phyloP scores from a whole-genome alignment of 2,329 filamentous ascomycete genomes.

The Talaromyces sp. region DNA sequence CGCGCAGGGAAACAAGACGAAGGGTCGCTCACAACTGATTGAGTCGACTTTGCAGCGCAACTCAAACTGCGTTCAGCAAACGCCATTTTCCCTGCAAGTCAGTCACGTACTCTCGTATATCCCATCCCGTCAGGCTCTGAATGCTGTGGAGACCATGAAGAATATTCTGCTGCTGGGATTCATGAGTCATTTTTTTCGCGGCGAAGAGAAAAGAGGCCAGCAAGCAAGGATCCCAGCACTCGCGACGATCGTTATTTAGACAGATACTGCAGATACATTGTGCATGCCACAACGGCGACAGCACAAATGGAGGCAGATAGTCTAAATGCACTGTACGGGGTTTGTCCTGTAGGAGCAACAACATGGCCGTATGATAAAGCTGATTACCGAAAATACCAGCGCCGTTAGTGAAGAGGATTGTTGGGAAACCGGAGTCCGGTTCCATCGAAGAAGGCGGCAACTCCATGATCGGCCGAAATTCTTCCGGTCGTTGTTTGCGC shows the following conservation, averaged over 20 bases:
- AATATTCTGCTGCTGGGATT: conserved; percentile 46
- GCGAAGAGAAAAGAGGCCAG: conserved; percentile 47
- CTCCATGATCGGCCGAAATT: not conserved
- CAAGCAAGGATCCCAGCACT: conserved; percentile 50
- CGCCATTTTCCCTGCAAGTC: conserved; percentile 25
- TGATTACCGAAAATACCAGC: conserved; percentile 49
- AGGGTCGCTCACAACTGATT: not conserved
- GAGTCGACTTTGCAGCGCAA: too few species aligned
- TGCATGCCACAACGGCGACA: conserved; percentile 49
- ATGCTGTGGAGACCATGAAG: conserved; percentile 40
- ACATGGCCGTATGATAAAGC: conserved; percentile 55
- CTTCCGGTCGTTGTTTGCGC: not conserved
- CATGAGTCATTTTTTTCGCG: conserved; percentile 48
- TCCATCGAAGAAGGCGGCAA: not conserved
- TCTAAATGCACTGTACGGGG: conserved; percentile 43
- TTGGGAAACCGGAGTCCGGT: conserved; percentile 25
- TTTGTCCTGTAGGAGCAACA: conserved; percentile 51
- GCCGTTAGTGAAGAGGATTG: conserved; percentile 47
- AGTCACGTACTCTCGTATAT: conserved; percentile 21
- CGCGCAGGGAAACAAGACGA: not conserved
- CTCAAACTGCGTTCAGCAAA: conserved; percentile 1
- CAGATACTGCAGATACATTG: conserved; percentile 50
- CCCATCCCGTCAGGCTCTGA: conserved; percentile 44
- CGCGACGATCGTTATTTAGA: conserved; percentile 45
- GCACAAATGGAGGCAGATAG: conserved; percentile 24